Base-by-base conservation (phyloP, 2,329 filamentous ascomycete genomes). In the Venturia pyrina region DNA sequence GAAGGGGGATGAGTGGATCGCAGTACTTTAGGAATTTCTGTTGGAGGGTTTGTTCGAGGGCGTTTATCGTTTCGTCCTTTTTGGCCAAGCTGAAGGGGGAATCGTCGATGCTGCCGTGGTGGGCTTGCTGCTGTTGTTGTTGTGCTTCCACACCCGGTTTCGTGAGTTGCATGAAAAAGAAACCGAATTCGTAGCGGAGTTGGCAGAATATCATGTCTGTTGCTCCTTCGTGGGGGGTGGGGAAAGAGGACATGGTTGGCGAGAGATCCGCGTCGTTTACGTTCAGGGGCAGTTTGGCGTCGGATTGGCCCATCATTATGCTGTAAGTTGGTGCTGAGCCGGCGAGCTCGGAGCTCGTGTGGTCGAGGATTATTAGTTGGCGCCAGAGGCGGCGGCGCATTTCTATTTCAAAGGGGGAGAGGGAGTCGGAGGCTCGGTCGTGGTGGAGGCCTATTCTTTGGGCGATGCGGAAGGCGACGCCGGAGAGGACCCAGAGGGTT, bases 181-280 rank as follows among this genome's bases (percentile, higher is more conserved):
- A 74, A 3, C 77, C 78, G 5, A 81, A 72, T 46, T 78, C 74
- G 34, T 75, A 75, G 40, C 80, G 74, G 2, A 79, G 75, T 11
- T 78, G 72, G 67, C 77, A 79, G 71, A 79, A 80, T 68, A 80
- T 80, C 80, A 82, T 82, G 62, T 82, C 80, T 0, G 80, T 81
- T 0, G 76, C 69, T 0, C 81, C 78, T 3, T 73, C 69, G 28
- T 77, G 76, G 50, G 79, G 78, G 5, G 68, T 68, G 0, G 79
- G 79, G 1, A 72, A 69, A n/a, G 79, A 76, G 44, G 72, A 76
- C 79, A 81, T 81, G 28, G 73, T 73, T 0, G 74, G 74, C 50
- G 75, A 74, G 1, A 81, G 71, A 44, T 80, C 78, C 66, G 74
- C 78, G 70, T 87, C 84, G 72, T 86, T 80, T 50, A 86, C 71